Conservation (phyloP, 768 basidiomycete genomes). For the Naganishia kalamii region DNA sequence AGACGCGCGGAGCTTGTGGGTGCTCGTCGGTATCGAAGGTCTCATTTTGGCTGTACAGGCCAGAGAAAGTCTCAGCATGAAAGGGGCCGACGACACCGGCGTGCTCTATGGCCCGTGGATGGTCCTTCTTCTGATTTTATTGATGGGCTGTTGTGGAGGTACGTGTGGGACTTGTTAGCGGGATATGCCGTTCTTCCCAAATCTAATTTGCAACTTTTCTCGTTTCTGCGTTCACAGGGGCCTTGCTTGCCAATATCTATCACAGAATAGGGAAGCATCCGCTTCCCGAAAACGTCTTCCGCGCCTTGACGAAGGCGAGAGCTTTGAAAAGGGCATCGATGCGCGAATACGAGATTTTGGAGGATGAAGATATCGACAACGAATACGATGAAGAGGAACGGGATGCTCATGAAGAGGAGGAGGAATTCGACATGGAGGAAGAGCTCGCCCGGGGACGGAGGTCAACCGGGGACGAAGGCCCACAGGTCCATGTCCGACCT, state of each 20-base stretch:
- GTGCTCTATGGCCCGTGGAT: conserved; percentile 19
- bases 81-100: conserved; percentile 10
- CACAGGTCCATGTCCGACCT: not conserved
- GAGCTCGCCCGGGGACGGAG: conserved; percentile 16
- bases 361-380: conserved; percentile 10
- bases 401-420: conserved; percentile 19
- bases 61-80: conserved; percentile 17
- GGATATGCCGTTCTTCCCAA: too few relatives aligned
- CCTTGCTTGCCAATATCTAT: too few relatives aligned
- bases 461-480: not conserved
- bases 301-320: conserved; percentile 13
- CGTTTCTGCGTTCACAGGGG: too few relatives aligned
- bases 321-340: conserved; percentile 9
- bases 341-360: conserved; percentile 14
- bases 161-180: not conserved
- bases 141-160: conserved; percentile 18
- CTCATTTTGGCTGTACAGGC: conserved; percentile 10
- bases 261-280: conserved; percentile 19
- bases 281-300: conserved; percentile 13
- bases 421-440: conserved; percentile 19
- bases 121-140: conserved; percentile 11
- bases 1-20: conserved; percentile 16
- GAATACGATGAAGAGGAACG: conserved; percentile 13
- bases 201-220: too few relatives aligned
- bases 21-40: conserved; percentile 17